A percentile compares a stretch with the other conserved stretches of the same genome.
These are phyloP conservation scores for Aciculoconidium aculeatum DNA, from an alignment of 805 yeast genomes.

Conservation along the genomic window DNA sequence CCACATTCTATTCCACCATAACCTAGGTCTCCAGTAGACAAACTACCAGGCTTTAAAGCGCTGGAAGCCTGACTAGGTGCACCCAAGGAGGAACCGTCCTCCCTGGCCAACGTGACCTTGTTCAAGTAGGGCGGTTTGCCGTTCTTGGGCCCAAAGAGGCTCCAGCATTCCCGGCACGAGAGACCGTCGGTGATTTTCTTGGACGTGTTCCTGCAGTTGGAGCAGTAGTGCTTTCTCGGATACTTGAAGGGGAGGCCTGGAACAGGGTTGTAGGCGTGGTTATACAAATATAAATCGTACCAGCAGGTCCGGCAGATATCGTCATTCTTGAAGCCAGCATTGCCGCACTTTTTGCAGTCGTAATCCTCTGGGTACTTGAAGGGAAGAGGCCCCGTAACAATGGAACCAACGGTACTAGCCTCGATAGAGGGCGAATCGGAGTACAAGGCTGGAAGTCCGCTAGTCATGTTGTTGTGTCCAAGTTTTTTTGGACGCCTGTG, in stretches of 20 bases:
- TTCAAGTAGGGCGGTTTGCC: no score
- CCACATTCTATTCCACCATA: slow-evolving; percentile 73
- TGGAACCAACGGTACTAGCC: no score
- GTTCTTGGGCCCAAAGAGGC: slow-evolving; percentile 46
- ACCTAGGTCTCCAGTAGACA: slow-evolving; percentile 72
- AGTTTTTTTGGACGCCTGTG: no score
- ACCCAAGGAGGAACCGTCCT: slow-evolving; percentile 10
- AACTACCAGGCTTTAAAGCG: no score
- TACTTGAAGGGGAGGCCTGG: slow-evolving; percentile 57
- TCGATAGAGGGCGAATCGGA: no score
- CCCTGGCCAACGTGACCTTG: slow-evolving; percentile 5
- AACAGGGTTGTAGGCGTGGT: slow-evolving; percentile 41
- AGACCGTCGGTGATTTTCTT: slow-evolving; percentile 54
- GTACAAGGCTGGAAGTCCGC: no score
- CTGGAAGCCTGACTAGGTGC: slow-evolving; percentile 25
- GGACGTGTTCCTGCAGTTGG: slow-evolving; percentile 73
- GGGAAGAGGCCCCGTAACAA: no score
- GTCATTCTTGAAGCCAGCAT: slow-evolving; percentile 28
- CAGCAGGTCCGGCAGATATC: slow-evolving; percentile 27
- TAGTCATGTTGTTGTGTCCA: no score
- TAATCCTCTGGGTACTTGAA: slow-evolving; percentile 26
- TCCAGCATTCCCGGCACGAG: slow-evolving; percentile 69
- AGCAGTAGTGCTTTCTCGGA: slow-evolving; percentile 57
- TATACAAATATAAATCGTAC: slow-evolving; percentile 20
- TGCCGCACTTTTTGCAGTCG: slow-evolving; percentile 28